Evolutionary conservation across 495 filamentous ascomycete genomes (phyloP).

Genomic region (Massariosphaeria phaeospora): DNA sequence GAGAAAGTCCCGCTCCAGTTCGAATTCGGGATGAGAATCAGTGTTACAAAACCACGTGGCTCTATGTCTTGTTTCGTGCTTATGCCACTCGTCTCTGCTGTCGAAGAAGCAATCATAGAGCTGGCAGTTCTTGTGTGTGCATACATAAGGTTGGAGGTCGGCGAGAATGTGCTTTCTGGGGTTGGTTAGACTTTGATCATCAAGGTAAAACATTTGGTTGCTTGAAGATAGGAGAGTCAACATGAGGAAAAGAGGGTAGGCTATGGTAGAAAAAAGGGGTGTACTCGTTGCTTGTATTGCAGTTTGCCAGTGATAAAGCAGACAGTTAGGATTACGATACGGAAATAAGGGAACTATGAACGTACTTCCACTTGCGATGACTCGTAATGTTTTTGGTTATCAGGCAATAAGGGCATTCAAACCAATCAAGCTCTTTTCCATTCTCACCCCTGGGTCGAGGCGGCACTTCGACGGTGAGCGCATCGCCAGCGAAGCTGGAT

Average conservation of each 20-base stretch:
- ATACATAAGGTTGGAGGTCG: slow-evolving; percentile 10
- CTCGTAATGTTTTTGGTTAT: slow-evolving; percentile 4
- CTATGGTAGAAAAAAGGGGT: no score
- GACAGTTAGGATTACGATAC: no score
- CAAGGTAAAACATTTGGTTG: no score
- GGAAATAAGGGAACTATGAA: not conserved
- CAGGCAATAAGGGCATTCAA: slow-evolving; percentile 19
- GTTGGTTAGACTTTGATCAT: no score
- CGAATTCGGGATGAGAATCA: not conserved
- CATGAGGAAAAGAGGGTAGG: no score
- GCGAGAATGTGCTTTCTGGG: slow-evolving; percentile 7
- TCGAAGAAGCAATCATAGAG: slow-evolving; percentile 12
- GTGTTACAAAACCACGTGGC: slow-evolving; percentile 8
- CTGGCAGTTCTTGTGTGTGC: slow-evolving; percentile 2
- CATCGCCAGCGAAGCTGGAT: slow-evolving; percentile 2
- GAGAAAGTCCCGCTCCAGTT: not conserved
- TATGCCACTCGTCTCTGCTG: slow-evolving; percentile 2
- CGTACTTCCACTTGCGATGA: slow-evolving; percentile 16
- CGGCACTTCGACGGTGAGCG: not conserved
- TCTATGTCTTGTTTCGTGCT: slow-evolving; percentile 5
- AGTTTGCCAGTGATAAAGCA: no score
- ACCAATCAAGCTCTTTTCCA: slow-evolving; percentile 6
- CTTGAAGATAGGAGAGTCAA: no score
- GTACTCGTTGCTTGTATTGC: no score
- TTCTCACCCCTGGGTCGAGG: not conserved